These are phyloP conservation scores for Gastrodia elata DNA, from an alignment of 106 monocot genomes.

Conservation along the genomic window DNA sequence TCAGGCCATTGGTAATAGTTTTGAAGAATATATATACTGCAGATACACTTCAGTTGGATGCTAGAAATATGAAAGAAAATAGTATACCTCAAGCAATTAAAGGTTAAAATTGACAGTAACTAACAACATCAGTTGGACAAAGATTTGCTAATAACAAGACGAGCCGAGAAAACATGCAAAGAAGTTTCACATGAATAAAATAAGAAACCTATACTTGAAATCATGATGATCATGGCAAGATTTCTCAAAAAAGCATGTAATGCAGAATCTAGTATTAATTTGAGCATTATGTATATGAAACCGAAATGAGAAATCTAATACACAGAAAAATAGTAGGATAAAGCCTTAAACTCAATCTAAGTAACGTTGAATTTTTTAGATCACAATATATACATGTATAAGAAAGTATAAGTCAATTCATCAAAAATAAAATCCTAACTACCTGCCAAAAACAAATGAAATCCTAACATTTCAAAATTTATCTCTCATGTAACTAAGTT, in stretches of 20 bases:
- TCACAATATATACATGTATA: too few species aligned
- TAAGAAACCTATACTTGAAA: too few species aligned
- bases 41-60: not conserved
- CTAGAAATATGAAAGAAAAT: not conserved
- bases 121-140: not conserved
- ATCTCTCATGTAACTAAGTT: too few species aligned
- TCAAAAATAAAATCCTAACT: too few species aligned
- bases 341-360: not conserved
- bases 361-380: not conserved
- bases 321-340: not conserved
- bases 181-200: not conserved
- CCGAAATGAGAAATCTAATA: not conserved
- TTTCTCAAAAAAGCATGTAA: not conserved
- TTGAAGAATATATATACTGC: not conserved
- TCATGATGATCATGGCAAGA: not conserved
- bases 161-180: not conserved
- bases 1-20: not conserved
- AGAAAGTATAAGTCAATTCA: too few species aligned
- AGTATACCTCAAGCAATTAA: slow-evolving; percentile 75
- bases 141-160: not conserved
- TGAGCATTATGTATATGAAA: not conserved
- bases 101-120: too few species aligned
- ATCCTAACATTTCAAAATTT: too few species aligned
- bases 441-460: too few species aligned
- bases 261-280: not conserved